Conservation (phyloP, 345 rosid species). For the Mercurialis annua region DNA sequence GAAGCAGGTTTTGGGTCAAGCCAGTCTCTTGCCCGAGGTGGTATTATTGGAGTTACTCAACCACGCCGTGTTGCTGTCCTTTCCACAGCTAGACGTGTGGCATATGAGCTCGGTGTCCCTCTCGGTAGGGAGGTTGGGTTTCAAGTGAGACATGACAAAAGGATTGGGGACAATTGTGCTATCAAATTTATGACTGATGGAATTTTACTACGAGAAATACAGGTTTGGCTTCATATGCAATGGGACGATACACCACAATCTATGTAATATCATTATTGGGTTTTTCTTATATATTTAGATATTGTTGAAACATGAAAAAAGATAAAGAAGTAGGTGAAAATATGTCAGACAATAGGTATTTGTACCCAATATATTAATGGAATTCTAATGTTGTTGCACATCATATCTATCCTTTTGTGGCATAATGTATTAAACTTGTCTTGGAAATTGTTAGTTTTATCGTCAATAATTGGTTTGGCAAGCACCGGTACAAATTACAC, state of each 20-base stretch:
- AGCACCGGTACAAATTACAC: background rate
- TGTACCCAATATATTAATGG: background rate
- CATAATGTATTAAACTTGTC: background rate
- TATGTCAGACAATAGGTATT: background rate
- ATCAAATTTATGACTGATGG: constrained; percentile 99
- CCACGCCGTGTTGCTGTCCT: constrained; percentile 98
- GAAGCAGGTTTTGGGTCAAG: constrained; percentile 91
- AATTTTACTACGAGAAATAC: constrained; percentile 85
- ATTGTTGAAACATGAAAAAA: background rate
- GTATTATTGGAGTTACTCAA: constrained; percentile 88
- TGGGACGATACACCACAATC: background rate
- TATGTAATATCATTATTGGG: background rate
- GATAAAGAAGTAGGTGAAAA: background rate
- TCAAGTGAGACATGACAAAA: constrained; percentile 93
- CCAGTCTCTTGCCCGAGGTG: constrained; percentile 43
- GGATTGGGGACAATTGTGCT: constrained; percentile 60
- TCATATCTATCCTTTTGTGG: background rate
- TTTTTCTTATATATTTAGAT: background rate
- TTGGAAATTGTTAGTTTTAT: background rate
- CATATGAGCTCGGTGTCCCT: constrained; percentile 80
- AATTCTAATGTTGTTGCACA: background rate
- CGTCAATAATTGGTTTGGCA: background rate
- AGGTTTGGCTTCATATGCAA: constrained; percentile 41
- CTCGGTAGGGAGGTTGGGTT: constrained; percentile 92
- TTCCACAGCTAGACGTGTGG: constrained; percentile 89